phyloP scores from a whole-genome alignment of 2,329 filamentous ascomycete species.

The Tolypocladium nubicola region DNA sequence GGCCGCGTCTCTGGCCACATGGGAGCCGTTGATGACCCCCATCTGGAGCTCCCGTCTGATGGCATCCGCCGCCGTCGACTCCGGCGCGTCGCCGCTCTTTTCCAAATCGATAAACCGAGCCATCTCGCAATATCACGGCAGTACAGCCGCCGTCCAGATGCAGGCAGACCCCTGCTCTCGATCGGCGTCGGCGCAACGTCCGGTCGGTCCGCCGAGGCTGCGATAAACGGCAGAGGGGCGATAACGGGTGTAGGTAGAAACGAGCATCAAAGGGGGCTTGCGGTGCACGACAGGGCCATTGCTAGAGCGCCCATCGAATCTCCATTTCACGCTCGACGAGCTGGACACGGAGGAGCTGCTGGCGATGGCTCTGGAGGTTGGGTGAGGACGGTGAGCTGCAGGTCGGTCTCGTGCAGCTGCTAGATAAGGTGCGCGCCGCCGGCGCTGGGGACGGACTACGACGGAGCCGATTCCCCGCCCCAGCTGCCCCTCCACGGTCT shows the following conservation, averaged over 20 bases:
- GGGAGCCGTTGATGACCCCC: not conserved
- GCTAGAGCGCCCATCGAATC: not conserved
- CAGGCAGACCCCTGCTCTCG: not conserved
- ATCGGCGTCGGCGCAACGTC: not conserved
- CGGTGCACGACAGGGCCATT: not conserved
- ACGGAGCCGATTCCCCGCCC: conserved; percentile 1
- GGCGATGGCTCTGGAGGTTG: not conserved
- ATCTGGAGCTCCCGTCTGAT: conserved; percentile 1
- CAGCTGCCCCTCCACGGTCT: not conserved
- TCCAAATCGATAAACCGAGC: conserved; percentile 13
- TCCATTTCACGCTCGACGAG: not conserved
- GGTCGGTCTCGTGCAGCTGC: not conserved
- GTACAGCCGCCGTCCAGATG: not conserved
- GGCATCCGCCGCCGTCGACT: conserved; percentile 2
- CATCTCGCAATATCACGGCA: conserved; percentile 4
- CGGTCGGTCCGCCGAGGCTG: not conserved
- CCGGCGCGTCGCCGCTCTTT: conserved; percentile 4
- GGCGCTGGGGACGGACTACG: not conserved
- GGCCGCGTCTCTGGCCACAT: not conserved
- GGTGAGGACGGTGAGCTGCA: not conserved
- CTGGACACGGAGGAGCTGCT: not conserved
- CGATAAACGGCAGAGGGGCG: not conserved
- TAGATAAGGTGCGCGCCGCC: not conserved
- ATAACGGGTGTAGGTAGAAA: not conserved
- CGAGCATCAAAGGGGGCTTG: not conserved